phyloP scores from a whole-genome alignment of 345 rosid species.

The Citrus hindsii region DNA sequence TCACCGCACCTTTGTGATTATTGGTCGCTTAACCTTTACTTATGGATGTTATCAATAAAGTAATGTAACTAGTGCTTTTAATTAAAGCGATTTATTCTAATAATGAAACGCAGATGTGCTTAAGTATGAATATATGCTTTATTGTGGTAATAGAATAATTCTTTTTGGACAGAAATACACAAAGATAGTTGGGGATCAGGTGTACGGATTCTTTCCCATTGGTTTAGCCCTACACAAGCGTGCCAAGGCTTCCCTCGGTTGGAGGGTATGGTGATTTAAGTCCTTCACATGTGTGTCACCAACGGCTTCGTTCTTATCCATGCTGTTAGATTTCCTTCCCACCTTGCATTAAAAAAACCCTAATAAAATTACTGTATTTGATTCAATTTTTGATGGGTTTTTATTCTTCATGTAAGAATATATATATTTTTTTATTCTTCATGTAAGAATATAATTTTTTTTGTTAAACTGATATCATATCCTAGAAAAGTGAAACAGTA shows the following conservation, averaged over 20 bases:
- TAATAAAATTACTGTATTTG: background rate
- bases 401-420: background rate
- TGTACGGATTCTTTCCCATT: slow-evolving; percentile 10
- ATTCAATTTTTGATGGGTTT: background rate
- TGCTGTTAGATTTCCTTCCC: background rate
- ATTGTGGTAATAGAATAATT: slow-evolving; percentile 4
- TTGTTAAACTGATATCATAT: background rate
- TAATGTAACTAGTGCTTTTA: background rate
- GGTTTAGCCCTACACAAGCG: slow-evolving; percentile 14
- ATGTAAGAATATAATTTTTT: too few relatives aligned
- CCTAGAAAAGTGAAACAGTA: background rate
- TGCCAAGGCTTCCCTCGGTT: slow-evolving; percentile 21
- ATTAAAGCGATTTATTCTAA: background rate
- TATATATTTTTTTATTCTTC: background rate
- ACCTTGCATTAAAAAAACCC: background rate
- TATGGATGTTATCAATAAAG: background rate
- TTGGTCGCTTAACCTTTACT: background rate
- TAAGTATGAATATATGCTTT: background rate
- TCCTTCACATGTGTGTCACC: slow-evolving; percentile 20
- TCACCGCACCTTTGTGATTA: slow-evolving; percentile 14
- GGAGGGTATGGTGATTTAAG: slow-evolving; percentile 16
- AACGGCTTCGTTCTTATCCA: background rate
- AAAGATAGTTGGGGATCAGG: background rate
- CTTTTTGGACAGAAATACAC: background rate
- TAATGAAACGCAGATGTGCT: background rate